Conservation (phyloP, 176 grass and related monocot species). For the Dendrocalamus sinicus region DNA sequence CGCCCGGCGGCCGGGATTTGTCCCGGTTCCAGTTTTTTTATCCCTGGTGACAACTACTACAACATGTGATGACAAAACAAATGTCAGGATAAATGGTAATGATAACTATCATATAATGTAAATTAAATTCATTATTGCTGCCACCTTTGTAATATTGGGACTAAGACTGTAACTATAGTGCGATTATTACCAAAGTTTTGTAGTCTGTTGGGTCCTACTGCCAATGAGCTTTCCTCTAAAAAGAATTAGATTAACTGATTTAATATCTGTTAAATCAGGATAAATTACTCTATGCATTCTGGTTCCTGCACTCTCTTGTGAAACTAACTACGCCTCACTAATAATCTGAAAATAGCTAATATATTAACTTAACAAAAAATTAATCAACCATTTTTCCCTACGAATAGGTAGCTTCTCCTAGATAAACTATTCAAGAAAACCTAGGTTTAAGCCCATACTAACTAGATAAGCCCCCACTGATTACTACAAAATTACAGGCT, state of each 20-base stretch:
- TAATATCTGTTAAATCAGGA: background rate
- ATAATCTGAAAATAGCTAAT: background rate
- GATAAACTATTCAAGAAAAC: background rate
- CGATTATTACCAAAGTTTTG: background rate
- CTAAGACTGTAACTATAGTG: background rate
- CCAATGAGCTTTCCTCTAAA: background rate
- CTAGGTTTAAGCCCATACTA: background rate
- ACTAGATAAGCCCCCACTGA: background rate
- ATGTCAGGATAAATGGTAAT: background rate
- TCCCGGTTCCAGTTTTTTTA: no score
- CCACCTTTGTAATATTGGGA: background rate
- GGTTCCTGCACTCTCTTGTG: background rate
- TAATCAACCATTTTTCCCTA: background rate
- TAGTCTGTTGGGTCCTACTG: background rate
- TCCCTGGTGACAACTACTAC: background rate
- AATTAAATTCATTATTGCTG: background rate
- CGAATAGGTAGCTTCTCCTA: background rate
- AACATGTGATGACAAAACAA: background rate
- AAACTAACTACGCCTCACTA: conserved; percentile 5
- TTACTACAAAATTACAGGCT: background rate
- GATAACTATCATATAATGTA: background rate
- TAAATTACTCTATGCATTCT: background rate
- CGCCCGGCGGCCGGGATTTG: no score
- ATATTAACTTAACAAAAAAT: background rate
- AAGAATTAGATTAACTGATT: background rate